These are phyloP conservation scores for Coniella vitis DNA, from an alignment of 2,329 filamentous ascomycete species.

Conservation along the genomic window DNA sequence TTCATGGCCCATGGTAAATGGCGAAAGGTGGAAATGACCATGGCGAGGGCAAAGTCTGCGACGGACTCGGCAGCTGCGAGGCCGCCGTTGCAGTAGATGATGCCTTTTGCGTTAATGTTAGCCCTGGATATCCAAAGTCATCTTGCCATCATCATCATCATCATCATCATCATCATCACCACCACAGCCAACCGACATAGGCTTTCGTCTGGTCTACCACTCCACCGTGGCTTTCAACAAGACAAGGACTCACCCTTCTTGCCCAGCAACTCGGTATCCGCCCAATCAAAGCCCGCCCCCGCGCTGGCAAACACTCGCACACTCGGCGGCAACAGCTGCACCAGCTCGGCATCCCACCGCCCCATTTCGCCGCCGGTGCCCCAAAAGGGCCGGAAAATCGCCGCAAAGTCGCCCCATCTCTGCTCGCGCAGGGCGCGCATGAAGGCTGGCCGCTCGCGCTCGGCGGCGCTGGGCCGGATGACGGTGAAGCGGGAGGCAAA, in stretches of 20 bases:
- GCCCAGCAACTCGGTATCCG: conserved; percentile 54
- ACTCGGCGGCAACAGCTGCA: conserved; percentile 45
- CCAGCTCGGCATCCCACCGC: conserved; percentile 54
- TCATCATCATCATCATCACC: background rate
- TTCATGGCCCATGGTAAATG: conserved; percentile 57
- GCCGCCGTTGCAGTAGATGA: conserved; percentile 68
- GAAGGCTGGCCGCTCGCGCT: conserved; percentile 45
- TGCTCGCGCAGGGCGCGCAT: conserved; percentile 40
- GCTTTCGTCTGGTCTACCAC: too few relatives aligned
- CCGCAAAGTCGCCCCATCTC: conserved; percentile 48
- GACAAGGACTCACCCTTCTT: conserved; percentile 41
- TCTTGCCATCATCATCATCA: background rate
- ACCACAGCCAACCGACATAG: too few relatives aligned
- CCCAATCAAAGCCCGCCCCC: conserved; percentile 62
- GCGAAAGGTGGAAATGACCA: conserved; percentile 64
- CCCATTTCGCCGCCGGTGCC: conserved; percentile 60
- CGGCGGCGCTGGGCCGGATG: conserved; percentile 41
- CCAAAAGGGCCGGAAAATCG: conserved; percentile 50
- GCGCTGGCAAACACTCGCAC: conserved; percentile 58
- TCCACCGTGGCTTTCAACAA: too few relatives aligned
- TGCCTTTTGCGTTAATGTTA: conserved; percentile 37
- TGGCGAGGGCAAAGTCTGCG: conserved; percentile 62
- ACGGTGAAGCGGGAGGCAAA: conserved; percentile 41
- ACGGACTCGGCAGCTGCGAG: conserved; percentile 66
- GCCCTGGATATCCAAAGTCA: too few relatives aligned